Evolutionary conservation across 2,329 filamentous ascomycete genomes (phyloP).

Genomic region (Sclerotinia glacialis): DNA sequence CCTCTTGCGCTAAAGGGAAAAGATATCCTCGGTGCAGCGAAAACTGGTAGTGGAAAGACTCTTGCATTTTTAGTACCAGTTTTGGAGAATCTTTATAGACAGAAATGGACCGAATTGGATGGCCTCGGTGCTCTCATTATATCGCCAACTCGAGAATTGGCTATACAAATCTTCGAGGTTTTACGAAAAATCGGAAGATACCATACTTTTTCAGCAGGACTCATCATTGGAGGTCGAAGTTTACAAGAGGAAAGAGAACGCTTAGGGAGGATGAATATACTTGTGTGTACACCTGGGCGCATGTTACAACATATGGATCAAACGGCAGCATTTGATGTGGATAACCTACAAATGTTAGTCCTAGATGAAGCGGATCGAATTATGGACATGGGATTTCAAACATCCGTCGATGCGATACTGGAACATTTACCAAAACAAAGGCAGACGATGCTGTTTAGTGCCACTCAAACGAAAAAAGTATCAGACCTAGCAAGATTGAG

Average conservation of each 20-base stretch:
- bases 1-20: constrained; percentile 78
- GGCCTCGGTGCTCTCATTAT: constrained; percentile 90
- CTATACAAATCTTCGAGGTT: constrained; percentile 95
- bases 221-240: constrained; percentile 92
- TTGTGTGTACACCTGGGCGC: constrained; percentile 90
- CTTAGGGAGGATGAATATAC: constrained; percentile 88
- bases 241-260: constrained; percentile 83
- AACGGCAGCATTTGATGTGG: constrained; percentile 83
- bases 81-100: constrained; percentile 85
- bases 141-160: constrained; percentile 89
- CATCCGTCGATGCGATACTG: constrained; percentile 84
- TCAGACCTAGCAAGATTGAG: constrained; percentile 88
- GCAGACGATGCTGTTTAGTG: constrained; percentile 93
- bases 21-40: constrained; percentile 91
- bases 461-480: constrained; percentile 92
- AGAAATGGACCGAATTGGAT: constrained; percentile 86
- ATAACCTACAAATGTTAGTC: constrained; percentile 88
- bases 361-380: constrained; percentile 95
- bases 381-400: constrained; percentile 95
- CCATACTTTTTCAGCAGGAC: constrained; percentile 85
- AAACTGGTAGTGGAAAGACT: constrained; percentile 94
- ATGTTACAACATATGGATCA: constrained; percentile 96
- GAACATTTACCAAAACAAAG: constrained; percentile 82
- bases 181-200: constrained; percentile 84
- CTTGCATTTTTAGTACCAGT: constrained; percentile 89